Percentiles rank a stretch among this genome's conserved stretches.
phyloP scores from a whole-genome alignment of 495 filamentous ascomycete species.

The Penicillium coprophilum region DNA sequence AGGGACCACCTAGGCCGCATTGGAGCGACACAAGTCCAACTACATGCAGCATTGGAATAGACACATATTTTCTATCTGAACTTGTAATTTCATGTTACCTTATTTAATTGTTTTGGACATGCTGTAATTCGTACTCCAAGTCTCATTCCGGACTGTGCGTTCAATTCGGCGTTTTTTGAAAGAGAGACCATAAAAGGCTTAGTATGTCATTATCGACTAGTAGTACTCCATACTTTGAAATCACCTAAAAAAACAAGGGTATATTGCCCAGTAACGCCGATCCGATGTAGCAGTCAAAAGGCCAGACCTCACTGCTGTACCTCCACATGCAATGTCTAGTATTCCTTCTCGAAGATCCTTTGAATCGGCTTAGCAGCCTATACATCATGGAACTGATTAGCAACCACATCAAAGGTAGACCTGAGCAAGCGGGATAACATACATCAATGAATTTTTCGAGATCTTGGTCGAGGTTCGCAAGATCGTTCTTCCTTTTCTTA shows the following conservation, averaged over 20 bases:
- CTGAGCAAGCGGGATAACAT: constrained; percentile 12
- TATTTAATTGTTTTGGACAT: not conserved
- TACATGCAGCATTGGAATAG: not conserved
- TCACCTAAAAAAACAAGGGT: constrained; percentile 26
- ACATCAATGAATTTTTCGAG: constrained; percentile 86
- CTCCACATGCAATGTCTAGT: constrained; percentile 31
- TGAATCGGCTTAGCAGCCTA: constrained; percentile 84
- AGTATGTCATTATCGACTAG: not conserved
- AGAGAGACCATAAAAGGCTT: not conserved
- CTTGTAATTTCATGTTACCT: not conserved
- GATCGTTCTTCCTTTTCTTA: constrained; percentile 90
- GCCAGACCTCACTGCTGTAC: constrained; percentile 10
- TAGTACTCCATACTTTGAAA: constrained; percentile 12
- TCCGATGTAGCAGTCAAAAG: constrained; percentile 21
- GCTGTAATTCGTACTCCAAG: not conserved
- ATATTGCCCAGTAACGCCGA: constrained; percentile 40
- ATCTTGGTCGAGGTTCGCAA: constrained; percentile 83
- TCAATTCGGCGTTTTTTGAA: not conserved
- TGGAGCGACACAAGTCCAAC: not conserved
- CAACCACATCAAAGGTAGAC: not conserved
- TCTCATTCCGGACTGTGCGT: not conserved
- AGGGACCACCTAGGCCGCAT: constrained; percentile 11
- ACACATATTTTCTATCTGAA: not conserved
- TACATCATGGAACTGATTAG: constrained; percentile 12
- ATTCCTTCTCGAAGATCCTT: constrained; percentile 76